Conservation (phyloP, 192 early-diverging fungal genomes). For the Coemansia sp. region DNA sequence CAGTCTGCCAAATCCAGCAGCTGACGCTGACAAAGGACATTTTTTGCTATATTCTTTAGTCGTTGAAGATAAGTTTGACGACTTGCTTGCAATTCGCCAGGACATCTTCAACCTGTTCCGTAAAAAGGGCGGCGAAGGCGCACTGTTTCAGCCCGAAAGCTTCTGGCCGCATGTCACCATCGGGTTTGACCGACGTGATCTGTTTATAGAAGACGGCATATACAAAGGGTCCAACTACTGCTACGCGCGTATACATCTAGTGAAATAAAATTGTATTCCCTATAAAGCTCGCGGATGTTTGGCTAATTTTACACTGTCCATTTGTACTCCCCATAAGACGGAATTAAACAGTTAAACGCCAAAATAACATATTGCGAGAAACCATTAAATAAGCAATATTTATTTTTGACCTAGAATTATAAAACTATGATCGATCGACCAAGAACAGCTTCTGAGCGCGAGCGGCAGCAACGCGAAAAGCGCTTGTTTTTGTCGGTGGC, state of each 20-base stretch:
- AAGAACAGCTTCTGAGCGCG: constrained; percentile 15
- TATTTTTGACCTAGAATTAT: too few relatives aligned
- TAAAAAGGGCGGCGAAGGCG: constrained; percentile 65
- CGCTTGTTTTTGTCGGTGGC: constrained; percentile 24
- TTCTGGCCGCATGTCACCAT: constrained; percentile 72
- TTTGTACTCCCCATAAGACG: neutral
- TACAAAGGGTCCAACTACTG: constrained; percentile 72
- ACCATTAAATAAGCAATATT: too few relatives aligned
- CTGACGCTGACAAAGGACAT: constrained; percentile 9
- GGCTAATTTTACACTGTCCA: too few relatives aligned
- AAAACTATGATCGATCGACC: neutral
- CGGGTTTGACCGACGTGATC: constrained; percentile 63
- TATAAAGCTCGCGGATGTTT: too few relatives aligned
- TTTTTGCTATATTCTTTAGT: constrained; percentile 50
- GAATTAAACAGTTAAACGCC: neutral
- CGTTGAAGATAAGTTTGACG: constrained; percentile 47
- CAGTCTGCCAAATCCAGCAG: constrained; percentile 27
- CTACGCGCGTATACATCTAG: constrained; percentile 51
- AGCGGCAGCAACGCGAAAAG: constrained; percentile 36
- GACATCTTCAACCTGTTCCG: constrained; percentile 59
- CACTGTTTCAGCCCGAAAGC: constrained; percentile 64
- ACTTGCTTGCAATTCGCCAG: constrained; percentile 55
- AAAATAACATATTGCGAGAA: neutral
- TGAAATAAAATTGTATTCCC: neutral
- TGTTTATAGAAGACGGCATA: constrained; percentile 66